Evolutionary conservation across 2,329 filamentous ascomycete species (phyloP), one percentile per base, ranked within the genome.

Genomic region (Aspergillus bombycis): DNA sequence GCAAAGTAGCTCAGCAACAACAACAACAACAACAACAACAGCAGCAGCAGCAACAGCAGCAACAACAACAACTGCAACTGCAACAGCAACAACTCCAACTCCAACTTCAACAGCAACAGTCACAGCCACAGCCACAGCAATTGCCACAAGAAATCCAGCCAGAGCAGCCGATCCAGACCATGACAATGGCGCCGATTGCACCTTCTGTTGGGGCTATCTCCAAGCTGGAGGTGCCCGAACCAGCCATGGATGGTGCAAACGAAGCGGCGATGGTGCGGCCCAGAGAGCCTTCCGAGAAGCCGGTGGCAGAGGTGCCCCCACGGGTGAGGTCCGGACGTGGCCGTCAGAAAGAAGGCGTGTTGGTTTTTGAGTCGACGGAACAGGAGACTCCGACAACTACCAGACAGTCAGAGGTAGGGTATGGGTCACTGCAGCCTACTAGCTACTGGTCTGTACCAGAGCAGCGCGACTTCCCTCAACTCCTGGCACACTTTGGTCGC

Each of bases 401-500:
- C n/a, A 72, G 72, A 52, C 68, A 68, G 38, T 53, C 70, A 32
- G 76, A 77, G 58, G 66, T 67, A 38, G 73, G 72, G 3, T 80
- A 79, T 67, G 77, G 76, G 16, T 75, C 75, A 11, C 68, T 78
- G 63, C 79, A 81, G 58, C 79, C 81, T 34, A 83, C 80, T 5
- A 84, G 82, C 62, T 84, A 84, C 69, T 84, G 82, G 82, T 84
- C 82, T 63, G 82, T 84, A 19, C 80, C 81, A 14, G 82, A 84
- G 67, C 77, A 81, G 65, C 74, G 77, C 43, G 81, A 83, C 65
- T 83, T 84, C 62, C 78, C 78, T 2, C 74, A 76, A 16, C 68
- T 83, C 48, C 70, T 84, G 43, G 76, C 74, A 19, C 79, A 83
- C 67, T 84, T 80, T 71, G 82, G 82, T 23, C 78, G 75, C 34